A percentile compares a stretch with the other conserved stretches of the same genome.
phyloP scores from a whole-genome alignment of 1,284 basidiomycete species.

The Ceratobasidium sp. region DNA sequence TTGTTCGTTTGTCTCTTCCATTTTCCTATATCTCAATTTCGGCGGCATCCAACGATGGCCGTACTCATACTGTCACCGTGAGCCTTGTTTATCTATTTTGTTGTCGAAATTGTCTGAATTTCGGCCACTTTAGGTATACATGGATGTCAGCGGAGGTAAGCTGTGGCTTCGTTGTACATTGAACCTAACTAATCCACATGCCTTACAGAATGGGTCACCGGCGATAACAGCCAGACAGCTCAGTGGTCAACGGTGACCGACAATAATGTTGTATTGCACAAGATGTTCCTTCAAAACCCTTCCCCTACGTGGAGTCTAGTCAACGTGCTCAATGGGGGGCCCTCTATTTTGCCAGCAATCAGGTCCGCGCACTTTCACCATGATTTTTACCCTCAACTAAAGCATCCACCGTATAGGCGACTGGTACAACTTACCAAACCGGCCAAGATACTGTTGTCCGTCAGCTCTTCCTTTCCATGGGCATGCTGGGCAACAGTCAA shows the following conservation, averaged over 20 bases:
- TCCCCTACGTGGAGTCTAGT: conserved; percentile 59
- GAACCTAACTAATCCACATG: neutral
- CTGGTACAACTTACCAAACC: conserved; percentile 64
- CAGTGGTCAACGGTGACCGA: conserved; percentile 49
- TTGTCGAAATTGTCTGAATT: neutral
- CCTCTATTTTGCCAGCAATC: conserved; percentile 64
- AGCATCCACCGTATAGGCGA: conserved; percentile 49
- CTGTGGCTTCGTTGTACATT: neutral
- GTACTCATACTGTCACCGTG: conserved; percentile 56
- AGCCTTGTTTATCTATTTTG: neutral
- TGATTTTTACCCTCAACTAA: conserved; percentile 14
- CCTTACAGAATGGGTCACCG: conserved; percentile 57
- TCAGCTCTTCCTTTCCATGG: conserved; percentile 61
- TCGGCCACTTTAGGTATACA: conserved; percentile 57
- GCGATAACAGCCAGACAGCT: conserved; percentile 64
- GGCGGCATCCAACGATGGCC: conserved; percentile 60
- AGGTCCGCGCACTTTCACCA: conserved; percentile 31
- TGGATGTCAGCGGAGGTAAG: conserved; percentile 48
- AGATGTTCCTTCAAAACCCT: conserved; percentile 62
- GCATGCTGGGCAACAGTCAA: conserved; percentile 60
- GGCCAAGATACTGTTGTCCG: conserved; percentile 64
- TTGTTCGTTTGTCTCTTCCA: conserved; percentile 60
- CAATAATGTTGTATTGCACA: conserved; percentile 58
- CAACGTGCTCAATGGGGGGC: conserved; percentile 68
- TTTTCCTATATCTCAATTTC: conserved; percentile 69